A percentile compares a stretch with the other conserved stretches of the same genome.
Evolutionary conservation across 2,329 filamentous ascomycete genomes (phyloP).

Genomic region (Xylaria sp.): DNA sequence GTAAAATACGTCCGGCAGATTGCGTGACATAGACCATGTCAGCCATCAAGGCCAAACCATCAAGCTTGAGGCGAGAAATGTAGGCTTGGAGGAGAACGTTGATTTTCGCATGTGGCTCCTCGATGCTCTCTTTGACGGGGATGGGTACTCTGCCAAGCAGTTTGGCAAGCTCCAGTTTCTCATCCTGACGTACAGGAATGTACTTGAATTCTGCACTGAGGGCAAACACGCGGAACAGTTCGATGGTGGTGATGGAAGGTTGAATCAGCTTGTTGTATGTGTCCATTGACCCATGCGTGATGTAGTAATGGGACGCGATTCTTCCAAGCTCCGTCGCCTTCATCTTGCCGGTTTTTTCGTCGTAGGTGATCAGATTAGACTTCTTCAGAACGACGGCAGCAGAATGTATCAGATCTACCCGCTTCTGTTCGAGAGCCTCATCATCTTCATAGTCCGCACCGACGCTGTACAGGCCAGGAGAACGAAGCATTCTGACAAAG

Average conservation of each 20-base stretch:
- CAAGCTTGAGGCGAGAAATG: constrained; percentile 88
- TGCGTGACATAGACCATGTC: constrained; percentile 99
- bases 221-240: constrained; percentile 93
- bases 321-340: constrained; percentile 91
- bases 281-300: constrained; percentile 91
- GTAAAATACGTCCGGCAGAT: constrained; percentile 89
- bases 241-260: constrained; percentile 85
- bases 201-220: constrained; percentile 98
- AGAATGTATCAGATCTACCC: constrained; percentile 95
- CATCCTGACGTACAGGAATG: constrained; percentile 93
- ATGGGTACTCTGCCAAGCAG: constrained; percentile 85
- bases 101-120: constrained; percentile 96
- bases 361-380: constrained; percentile 87
- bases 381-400: constrained; percentile 83
- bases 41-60: constrained; percentile 92
- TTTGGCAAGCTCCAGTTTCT: constrained; percentile 94
- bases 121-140: constrained; percentile 94
- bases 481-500: constrained; percentile 95
- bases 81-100: constrained; percentile 96
- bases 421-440: constrained; percentile 85
- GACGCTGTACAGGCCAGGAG: constrained; percentile 90
- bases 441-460: constrained; percentile 94
- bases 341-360: constrained; percentile 83
- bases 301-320: constrained; percentile 97
- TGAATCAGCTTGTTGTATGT: constrained; percentile 96